Percentiles rank a stretch among this genome's conserved stretches.
phyloP scores from a whole-genome alignment of 495 filamentous ascomycete genomes.

The Lasiosphaeria ovina region DNA sequence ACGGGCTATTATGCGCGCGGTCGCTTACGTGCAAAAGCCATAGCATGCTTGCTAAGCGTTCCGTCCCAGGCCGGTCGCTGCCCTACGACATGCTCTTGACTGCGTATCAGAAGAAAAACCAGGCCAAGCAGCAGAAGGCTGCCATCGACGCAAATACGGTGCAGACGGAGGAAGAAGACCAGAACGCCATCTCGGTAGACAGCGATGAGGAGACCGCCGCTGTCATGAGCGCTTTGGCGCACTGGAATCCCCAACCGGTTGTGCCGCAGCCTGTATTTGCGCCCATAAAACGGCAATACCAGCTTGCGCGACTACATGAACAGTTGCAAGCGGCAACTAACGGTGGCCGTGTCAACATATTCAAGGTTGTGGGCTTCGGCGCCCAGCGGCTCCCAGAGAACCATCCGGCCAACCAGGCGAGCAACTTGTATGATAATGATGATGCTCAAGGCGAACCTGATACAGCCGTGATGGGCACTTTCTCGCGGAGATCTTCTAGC shows the following conservation, averaged over 20 bases:
- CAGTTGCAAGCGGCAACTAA: conserved; percentile 76
- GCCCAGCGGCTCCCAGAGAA: conserved; percentile 48
- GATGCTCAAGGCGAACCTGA: conserved; percentile 50
- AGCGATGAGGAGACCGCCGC: conserved; percentile 88
- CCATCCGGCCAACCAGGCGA: conserved; percentile 28
- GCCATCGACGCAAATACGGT: conserved; percentile 92
- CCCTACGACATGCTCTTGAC: conserved; percentile 94
- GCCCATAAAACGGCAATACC: conserved; percentile 70
- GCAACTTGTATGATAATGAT: conserved; percentile 31
- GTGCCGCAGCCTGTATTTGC: conserved; percentile 61
- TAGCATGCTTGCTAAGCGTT: conserved; percentile 91
- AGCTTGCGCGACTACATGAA: conserved; percentile 82
- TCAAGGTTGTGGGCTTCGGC: conserved; percentile 47
- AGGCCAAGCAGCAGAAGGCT: conserved; percentile 94
- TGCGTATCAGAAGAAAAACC: conserved; percentile 98
- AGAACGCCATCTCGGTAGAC: conserved; percentile 72
- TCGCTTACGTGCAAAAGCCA: conserved; percentile 96
- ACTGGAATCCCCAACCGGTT: conserved; percentile 72
- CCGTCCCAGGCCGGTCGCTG: conserved; percentile 82
- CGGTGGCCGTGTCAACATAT: conserved; percentile 55
- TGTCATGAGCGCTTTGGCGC: conserved; percentile 79
- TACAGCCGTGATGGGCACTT: conserved; percentile 28
- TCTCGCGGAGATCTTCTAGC: conserved; percentile 41
- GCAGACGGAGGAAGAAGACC: conserved; percentile 80
- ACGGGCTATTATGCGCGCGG: conserved; percentile 82